A percentile compares a stretch with the other conserved stretches of the same genome.
Conservation (phyloP, 345 rosid species). For the Lenwebbia sp. region DNA sequence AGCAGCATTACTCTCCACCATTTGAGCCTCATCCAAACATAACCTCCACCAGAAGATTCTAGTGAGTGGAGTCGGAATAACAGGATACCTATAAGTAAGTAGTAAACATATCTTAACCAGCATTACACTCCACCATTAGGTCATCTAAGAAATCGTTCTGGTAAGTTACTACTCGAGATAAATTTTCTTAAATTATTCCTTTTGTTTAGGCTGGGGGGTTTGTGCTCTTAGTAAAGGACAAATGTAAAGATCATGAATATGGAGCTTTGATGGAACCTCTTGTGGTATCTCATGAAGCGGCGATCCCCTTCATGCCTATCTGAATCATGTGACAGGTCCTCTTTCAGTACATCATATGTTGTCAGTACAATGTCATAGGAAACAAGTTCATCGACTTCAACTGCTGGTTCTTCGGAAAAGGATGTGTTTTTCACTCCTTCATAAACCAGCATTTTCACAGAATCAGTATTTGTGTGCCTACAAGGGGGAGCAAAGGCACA, state of each 20-base stretch:
- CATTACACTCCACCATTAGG: neutral
- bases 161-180: neutral
- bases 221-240: neutral
- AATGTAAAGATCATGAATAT: neutral
- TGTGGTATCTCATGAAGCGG: constrained; percentile 75
- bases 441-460: constrained; percentile 57
- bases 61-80: constrained; percentile 77
- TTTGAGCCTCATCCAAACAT: constrained; percentile 98
- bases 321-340: constrained; percentile 85
- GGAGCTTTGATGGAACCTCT: constrained; percentile 40
- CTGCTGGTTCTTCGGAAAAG: constrained; percentile 37
- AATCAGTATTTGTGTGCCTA: constrained; percentile 84
- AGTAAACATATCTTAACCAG: neutral
- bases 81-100: constrained; percentile 65
- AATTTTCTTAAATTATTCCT: neutral
- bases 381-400: constrained; percentile 56
- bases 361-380: constrained; percentile 76
- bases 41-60: constrained; percentile 97
- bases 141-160: neutral
- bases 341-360: constrained; percentile 92
- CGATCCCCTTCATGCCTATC: constrained; percentile 97
- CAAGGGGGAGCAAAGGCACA: constrained; percentile 7
- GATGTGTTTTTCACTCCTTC: constrained; percentile 75
- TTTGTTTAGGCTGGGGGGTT: neutral
- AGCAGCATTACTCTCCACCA: constrained; percentile 94